Base-by-base conservation (phyloP, 2,329 filamentous ascomycete species). In the Boeremia lycopersici region DNA sequence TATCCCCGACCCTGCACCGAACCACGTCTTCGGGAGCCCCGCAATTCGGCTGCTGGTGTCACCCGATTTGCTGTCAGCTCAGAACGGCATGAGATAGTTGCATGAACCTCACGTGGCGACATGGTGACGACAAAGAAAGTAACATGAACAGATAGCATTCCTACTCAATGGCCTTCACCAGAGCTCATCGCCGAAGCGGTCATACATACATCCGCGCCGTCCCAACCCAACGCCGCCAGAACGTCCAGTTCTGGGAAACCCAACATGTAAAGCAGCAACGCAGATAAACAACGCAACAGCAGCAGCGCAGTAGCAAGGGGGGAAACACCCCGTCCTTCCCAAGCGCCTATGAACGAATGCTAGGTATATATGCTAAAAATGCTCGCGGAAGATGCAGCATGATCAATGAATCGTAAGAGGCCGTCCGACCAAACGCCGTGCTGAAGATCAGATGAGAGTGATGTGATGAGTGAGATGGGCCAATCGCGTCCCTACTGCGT, bases 381-480 rank as follows among this genome's bases (percentile, higher is more conserved):
- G 59, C 65, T 55, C 57, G 59, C 60, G 43, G 49, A 51, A 57
- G 55, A 63, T 67, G 66, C 65, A 64, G 63, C 59, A 53, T 53
- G 31, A 41, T 46, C 53, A 53, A 43, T 60, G 29, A 60, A 51
- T 67, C 64, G 46, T 67, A 61, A 62, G 35, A 44, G 48, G 49
- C 53, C 50, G 46, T 59, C 40, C 35, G 48, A 55, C 58, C 59
- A 23, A 57, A 68, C 65, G 63, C 67, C 66, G 56, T 63, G 60
- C 62, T 66, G 59, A 60, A 51, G 29, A 42, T 53, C 28, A 34
- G 39, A 28, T 23, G 30, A 26, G 46, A 17, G 23, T 33, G 28
- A 29, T 28, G 29, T 9, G 5, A n/a, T 29, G 31, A 19, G 34
- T 47, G 55, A 56, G 47, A 48, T 4, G 12, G 36, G 35, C 45